Conservation (phyloP, 306 rosid genomes). For the Erythrophleum fordii region DNA sequence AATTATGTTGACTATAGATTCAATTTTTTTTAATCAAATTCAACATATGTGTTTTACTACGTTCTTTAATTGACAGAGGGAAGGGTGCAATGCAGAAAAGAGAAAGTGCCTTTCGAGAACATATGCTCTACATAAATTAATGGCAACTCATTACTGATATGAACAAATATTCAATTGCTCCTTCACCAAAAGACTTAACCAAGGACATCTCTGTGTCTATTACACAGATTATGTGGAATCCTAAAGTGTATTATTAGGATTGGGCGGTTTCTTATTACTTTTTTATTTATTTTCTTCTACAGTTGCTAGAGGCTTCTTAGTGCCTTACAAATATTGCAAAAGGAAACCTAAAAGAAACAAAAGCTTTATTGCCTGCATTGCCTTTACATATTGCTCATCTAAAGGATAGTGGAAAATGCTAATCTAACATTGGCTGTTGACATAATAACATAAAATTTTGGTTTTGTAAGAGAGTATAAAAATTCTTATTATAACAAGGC, state of each 20-base stretch:
- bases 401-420: too few species aligned
- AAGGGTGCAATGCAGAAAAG: constrained; percentile 64
- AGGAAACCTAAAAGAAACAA: constrained; percentile 65
- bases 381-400: constrained; percentile 67
- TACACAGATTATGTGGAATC: background rate
- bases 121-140: background rate
- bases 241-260: background rate
- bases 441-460: too few species aligned
- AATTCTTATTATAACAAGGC: too few species aligned
- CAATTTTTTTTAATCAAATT: too few species aligned
- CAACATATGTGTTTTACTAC: background rate
- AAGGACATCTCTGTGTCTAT: too few species aligned
- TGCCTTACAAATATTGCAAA: constrained; percentile 72
- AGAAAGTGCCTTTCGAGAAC: constrained; percentile 58
- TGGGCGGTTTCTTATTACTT: constrained; percentile 9
- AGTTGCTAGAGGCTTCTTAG: constrained; percentile 80
- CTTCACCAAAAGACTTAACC: background rate
- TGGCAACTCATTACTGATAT: background rate
- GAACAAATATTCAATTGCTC: constrained; percentile 16
- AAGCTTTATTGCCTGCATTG: constrained; percentile 62
- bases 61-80: constrained; percentile 48
- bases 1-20: too few species aligned
- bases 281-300: constrained; percentile 33
- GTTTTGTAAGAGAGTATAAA: too few species aligned
- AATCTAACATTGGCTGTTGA: constrained; percentile 18